Percentiles rank a stretch among this genome's conserved stretches.
phyloP scores from a whole-genome alignment of 2,329 filamentous ascomycete species.

The Colletotrichum coccodes region DNA sequence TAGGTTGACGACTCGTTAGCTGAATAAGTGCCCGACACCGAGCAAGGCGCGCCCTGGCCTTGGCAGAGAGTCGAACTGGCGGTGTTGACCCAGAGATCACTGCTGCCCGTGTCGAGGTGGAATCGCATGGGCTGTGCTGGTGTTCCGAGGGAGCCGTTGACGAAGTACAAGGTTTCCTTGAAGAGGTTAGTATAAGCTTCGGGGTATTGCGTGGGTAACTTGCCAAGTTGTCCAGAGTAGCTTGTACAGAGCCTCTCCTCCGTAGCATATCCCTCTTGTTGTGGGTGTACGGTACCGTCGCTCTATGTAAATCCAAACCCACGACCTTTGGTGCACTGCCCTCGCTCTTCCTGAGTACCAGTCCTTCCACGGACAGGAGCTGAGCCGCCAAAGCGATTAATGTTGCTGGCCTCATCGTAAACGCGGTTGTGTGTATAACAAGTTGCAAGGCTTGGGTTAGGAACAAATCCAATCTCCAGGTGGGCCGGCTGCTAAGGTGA shows the following conservation, averaged over 20 bases:
- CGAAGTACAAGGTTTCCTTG: constrained; percentile 71
- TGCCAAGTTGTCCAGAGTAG: constrained; percentile 67
- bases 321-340: constrained; percentile 55
- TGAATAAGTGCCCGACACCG: constrained; percentile 71
- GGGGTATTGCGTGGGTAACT: constrained; percentile 30
- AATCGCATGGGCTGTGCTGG: constrained; percentile 66
- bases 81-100: constrained; percentile 78
- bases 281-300: constrained; percentile 32
- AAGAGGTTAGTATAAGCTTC: constrained; percentile 24
- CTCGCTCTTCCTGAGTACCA: constrained; percentile 43
- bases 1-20: constrained; percentile 82
- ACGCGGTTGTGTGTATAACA: not conserved
- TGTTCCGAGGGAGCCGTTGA: constrained; percentile 72
- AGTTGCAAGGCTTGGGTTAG: not conserved
- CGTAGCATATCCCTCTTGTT: constrained; percentile 37
- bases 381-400: constrained; percentile 42
- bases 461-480: not conserved
- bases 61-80: constrained; percentile 69
- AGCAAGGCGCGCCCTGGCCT: constrained; percentile 60
- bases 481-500: constrained; percentile 1
- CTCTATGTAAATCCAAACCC: constrained; percentile 54
- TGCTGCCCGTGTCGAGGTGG: constrained; percentile 76
- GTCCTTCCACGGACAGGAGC: constrained; percentile 38
- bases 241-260: constrained; percentile 55
- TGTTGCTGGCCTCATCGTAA: constrained; percentile 48